Percentiles rank a stretch among this genome's conserved stretches.
Conservation (phyloP, 2,329 filamentous ascomycete species). For the Fusarium equiseti region DNA sequence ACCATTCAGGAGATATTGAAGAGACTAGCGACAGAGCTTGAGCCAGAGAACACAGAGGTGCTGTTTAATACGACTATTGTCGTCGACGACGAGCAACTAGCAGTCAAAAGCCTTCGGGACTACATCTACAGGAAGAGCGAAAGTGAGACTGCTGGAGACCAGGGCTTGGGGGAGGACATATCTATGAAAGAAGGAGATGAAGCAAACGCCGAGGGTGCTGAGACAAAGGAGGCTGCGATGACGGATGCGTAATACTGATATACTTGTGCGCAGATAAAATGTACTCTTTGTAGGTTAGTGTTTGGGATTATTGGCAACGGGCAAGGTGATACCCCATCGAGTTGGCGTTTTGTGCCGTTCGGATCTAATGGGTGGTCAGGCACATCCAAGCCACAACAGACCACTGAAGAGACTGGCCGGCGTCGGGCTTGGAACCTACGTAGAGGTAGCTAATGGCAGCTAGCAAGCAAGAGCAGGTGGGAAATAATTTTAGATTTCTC, state of each 20-base stretch:
- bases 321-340: slow-evolving; percentile 36
- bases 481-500: neutral
- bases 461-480: neutral
- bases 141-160: slow-evolving; percentile 15
- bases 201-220: slow-evolving; percentile 1
- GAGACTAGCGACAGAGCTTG: slow-evolving; percentile 40
- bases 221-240: slow-evolving; percentile 38
- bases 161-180: slow-evolving; percentile 32
- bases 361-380: neutral
- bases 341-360: neutral
- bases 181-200: slow-evolving; percentile 38
- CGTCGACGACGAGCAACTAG: slow-evolving; percentile 46
- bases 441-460: neutral
- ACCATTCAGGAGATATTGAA: slow-evolving; percentile 43
- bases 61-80: slow-evolving; percentile 48
- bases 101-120: slow-evolving; percentile 41
- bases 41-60: slow-evolving; percentile 45
- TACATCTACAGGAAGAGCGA: slow-evolving; percentile 47
- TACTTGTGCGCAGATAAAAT: neutral
- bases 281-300: slow-evolving; percentile 11
- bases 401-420: neutral
- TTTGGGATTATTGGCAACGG: slow-evolving; percentile 19
- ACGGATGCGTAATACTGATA: slow-evolving; percentile 24
- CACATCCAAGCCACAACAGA: neutral
- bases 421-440: neutral